Evolutionary conservation across 169 alveolate genomes (phyloP).

Genomic region (Plasmodium gallinaceum): DNA sequence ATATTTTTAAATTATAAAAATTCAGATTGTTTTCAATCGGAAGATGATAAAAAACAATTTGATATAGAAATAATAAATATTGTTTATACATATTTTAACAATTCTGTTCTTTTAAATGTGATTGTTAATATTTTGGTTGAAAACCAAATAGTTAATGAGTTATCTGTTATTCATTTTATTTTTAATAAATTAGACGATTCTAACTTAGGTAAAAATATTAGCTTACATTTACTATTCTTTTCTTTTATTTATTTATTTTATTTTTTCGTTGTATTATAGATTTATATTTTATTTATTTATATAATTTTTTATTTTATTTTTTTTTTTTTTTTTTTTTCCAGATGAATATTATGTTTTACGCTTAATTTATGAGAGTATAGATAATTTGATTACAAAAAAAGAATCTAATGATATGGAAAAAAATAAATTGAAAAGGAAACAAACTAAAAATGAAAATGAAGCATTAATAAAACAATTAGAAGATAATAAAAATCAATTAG

Average conservation of each 20-base stretch:
- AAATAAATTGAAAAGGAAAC: slow-evolving; percentile 52
- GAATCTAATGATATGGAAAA: slow-evolving; percentile 45
- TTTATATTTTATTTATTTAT: slow-evolving; percentile 5
- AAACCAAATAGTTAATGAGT: slow-evolving; percentile 47
- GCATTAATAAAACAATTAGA: slow-evolving; percentile 65
- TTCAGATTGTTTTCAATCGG: slow-evolving; percentile 33
- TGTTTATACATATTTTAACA: slow-evolving; percentile 54
- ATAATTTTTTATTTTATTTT: background rate
- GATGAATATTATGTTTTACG: slow-evolving; percentile 54
- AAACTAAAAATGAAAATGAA: slow-evolving; percentile 65
- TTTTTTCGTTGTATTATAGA: background rate
- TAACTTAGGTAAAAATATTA: slow-evolving; percentile 43
- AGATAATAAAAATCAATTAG: slow-evolving; percentile 38
- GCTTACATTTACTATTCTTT: background rate
- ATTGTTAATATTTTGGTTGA: slow-evolving; percentile 45
- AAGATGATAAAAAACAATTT: slow-evolving; percentile 24
- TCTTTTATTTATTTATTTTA: background rate
- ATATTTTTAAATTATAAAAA: slow-evolving; percentile 55
- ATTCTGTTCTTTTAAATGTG: slow-evolving; percentile 46
- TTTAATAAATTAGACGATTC: slow-evolving; percentile 39
- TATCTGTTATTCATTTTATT: slow-evolving; percentile 59
- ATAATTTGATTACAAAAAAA: slow-evolving; percentile 37
- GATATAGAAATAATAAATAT: slow-evolving; percentile 50
- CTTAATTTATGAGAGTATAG: slow-evolving; percentile 40
- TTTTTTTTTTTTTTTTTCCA: slow-evolving; percentile 9